phyloP scores from a whole-genome alignment of 2,329 filamentous ascomycete species.

The Parastagonospora nodorum region DNA sequence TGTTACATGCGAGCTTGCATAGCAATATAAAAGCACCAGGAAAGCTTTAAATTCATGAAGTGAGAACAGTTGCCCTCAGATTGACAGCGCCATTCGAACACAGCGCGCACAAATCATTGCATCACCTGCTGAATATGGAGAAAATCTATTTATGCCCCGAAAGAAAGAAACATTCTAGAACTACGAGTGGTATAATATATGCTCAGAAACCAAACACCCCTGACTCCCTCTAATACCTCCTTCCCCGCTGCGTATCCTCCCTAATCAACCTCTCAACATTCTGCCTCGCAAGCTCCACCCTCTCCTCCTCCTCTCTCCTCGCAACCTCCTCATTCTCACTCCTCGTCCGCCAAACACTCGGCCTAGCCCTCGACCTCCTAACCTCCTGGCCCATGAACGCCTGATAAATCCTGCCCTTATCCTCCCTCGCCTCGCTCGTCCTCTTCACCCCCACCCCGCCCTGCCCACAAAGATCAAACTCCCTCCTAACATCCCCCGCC shows the following conservation, averaged over 20 bases:
- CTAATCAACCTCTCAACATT: slow-evolving; percentile 11
- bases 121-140: no score
- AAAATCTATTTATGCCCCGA: no score
- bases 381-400: slow-evolving; percentile 12
- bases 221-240: not conserved
- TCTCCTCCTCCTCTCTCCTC: slow-evolving; percentile 11
- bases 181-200: not conserved
- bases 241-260: not conserved
- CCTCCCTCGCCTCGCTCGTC: not conserved
- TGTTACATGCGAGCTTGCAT: no score
- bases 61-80: no score
- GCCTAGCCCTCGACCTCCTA: slow-evolving; percentile 16
- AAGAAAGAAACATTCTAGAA: no score
- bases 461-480: slow-evolving; percentile 20
- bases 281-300: slow-evolving; percentile 5
- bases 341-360: slow-evolving; percentile 12
- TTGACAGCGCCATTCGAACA: no score
- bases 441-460: not conserved
- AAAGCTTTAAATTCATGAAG: no score
- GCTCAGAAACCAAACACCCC: not conserved
- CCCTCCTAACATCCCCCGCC: slow-evolving; percentile 21
- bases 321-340: slow-evolving; percentile 17
- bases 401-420: slow-evolving; percentile 8
- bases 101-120: no score
- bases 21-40: no score